phyloP scores from a whole-genome alignment of 495 filamentous ascomycete genomes.

The Penicillium nucicola region DNA sequence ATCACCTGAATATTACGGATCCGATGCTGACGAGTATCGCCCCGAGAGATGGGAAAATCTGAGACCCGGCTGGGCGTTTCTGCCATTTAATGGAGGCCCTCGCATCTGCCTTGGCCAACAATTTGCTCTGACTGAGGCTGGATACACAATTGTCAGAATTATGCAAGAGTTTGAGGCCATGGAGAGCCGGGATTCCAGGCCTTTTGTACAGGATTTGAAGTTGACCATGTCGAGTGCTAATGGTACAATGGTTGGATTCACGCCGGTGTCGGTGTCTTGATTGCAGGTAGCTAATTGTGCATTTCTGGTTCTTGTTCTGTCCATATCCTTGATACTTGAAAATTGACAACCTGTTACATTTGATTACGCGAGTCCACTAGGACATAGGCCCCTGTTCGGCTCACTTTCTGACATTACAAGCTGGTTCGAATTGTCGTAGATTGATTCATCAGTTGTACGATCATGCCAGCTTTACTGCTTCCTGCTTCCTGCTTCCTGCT shows the following conservation, averaged over 20 bases:
- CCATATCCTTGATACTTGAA: too few species aligned
- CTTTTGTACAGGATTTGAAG: constrained; percentile 7
- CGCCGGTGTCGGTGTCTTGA: background rate
- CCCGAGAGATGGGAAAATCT: constrained; percentile 56
- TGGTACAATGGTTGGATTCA: constrained; percentile 19
- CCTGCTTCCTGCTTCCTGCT: too few species aligned
- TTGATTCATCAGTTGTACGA: too few species aligned
- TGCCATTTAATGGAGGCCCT: constrained; percentile 61
- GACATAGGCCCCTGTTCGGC: too few species aligned
- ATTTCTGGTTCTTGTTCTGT: too few species aligned
- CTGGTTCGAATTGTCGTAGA: too few species aligned
- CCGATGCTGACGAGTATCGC: constrained; percentile 47
- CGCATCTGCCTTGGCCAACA: constrained; percentile 45
- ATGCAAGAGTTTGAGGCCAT: constrained; percentile 51
- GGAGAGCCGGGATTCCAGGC: constrained; percentile 42
- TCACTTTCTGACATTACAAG: too few species aligned
- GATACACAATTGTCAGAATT: constrained; percentile 49
- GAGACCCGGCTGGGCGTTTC: constrained; percentile 50
- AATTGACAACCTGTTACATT: too few species aligned
- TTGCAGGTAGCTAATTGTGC: too few species aligned
- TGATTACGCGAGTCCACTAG: too few species aligned
- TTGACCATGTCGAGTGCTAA: constrained; percentile 20
- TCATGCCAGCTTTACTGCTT: too few species aligned
- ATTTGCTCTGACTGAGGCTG: constrained; percentile 59
- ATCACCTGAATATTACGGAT: constrained; percentile 46